Evolutionary conservation across 306 rosid genomes (phyloP).

Genomic region (Neltuma alba): DNA sequence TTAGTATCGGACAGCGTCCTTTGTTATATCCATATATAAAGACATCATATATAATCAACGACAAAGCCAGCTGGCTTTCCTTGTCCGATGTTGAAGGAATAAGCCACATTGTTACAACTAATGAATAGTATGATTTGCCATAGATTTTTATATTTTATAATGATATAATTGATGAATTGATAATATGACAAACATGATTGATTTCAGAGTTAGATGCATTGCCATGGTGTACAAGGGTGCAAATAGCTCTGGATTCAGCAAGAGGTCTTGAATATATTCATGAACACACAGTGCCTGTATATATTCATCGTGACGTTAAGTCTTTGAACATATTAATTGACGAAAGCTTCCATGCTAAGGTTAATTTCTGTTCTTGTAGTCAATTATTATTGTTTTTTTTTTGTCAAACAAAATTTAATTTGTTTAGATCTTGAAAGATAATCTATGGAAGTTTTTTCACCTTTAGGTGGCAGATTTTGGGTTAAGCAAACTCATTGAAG

Average conservation of each 20-base stretch:
- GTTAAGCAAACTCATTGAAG: neutral
- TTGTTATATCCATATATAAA: neutral
- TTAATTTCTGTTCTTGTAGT: neutral
- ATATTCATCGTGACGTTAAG: neutral
- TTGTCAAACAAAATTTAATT: neutral
- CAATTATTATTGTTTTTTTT: neutral
- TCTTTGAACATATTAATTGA: constrained; percentile 3
- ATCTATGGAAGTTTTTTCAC: neutral
- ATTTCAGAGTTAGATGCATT: neutral
- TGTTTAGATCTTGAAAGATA: neutral
- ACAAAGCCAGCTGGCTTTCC: neutral
- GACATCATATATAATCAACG: too few species aligned
- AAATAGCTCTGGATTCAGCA: neutral
- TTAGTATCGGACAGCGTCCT: too few species aligned
- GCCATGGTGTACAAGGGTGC: constrained; percentile 1
- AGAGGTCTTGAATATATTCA: constrained; percentile 1
- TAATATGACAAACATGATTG: neutral
- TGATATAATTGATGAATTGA: neutral
- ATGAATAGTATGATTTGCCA: neutral
- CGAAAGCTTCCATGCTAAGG: neutral
- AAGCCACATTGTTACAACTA: too few species aligned
- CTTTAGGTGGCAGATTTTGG: constrained; percentile 6
- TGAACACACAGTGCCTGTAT: neutral
- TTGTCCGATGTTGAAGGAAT: too few species aligned
- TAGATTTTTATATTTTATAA: neutral